Base-by-base conservation (phyloP, 345 rosid species). In the Abelmoschus esculentus region DNA sequence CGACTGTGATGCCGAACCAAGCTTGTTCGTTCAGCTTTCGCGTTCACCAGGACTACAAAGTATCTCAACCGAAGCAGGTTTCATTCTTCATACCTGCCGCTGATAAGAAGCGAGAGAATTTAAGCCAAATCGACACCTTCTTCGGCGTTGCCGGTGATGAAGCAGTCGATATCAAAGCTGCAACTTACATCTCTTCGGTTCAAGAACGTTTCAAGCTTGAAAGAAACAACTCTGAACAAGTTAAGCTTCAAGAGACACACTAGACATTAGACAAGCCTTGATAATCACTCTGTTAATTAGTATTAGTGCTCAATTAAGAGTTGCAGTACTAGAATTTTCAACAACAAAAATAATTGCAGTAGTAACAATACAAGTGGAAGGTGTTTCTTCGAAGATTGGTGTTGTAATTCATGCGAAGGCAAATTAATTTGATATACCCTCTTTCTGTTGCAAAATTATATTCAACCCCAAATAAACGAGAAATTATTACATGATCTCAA, bases 131-230 rank as follows among this genome's bases (percentile, higher is more conserved):
- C 0, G 83, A 82, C 7, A 76, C 26, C 61, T 8, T 75, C 22
- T 79, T 70, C 13, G 82, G 84, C 1, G 74, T 78, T 2, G 68
- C 70, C 29, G 84, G 67, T 0, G 88, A 84, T 56, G 87, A 78
- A 55, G 9, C 75, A n/a, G 84, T 88, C 1, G 92, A 88, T 58
- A 7, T 54, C 55, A 86, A 76, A 75, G 85, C 90, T 59, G 52
- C 86, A 6, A 75, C 42, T 34, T 88, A 82, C 74, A 88, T 88
- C 73, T 75, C 83, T 67, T 75, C 83, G 1, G 90, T 84, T 70
- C 86, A 73, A 55, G 88, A 84, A 42, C 86, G 92, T 56, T 86
- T 88, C 82, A 86, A 81, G 81, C 86, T 78, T 55, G 88, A 87
- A 72, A 42, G 77, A 53, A 6, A n/a, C 77, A 66, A 73, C 77